A percentile compares a stretch with the other conserved stretches of the same genome.
phyloP scores from a whole-genome alignment of 345 rosid species.

The Eucalyptus pauciflora region DNA sequence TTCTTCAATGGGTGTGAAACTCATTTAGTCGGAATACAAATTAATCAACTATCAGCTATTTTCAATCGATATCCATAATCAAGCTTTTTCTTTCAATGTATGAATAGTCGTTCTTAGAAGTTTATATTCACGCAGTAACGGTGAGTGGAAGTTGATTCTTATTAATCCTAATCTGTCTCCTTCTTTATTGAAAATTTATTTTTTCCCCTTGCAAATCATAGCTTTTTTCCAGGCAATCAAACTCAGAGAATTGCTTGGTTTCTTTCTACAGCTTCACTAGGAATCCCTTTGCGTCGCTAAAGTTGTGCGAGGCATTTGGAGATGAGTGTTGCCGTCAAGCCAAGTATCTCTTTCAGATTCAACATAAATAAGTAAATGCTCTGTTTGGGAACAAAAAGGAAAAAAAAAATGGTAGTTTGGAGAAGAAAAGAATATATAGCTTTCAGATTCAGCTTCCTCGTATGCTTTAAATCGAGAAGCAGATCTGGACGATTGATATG shows the following conservation, averaged over 20 bases:
- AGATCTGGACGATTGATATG: neutral
- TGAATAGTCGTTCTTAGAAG: neutral
- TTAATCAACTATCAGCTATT: neutral
- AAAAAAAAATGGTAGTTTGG: neutral
- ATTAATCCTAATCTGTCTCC: too few species aligned
- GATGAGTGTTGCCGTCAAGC: neutral
- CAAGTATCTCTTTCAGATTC: neutral
- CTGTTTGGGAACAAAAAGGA: too few species aligned
- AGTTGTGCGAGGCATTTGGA: neutral
- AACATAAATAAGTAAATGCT: neutral
- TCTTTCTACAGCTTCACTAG: neutral
- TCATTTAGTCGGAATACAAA: too few species aligned
- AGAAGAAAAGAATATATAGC: neutral
- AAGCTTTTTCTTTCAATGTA: neutral
- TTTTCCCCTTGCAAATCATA: neutral
- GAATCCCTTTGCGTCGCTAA: fast-evolving
- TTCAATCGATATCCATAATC: neutral
- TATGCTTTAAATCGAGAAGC: neutral
- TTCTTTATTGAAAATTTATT: neutral
- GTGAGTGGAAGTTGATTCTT: too few species aligned
- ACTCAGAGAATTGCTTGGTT: neutral
- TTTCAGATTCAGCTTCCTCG: too few species aligned
- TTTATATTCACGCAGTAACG: neutral
- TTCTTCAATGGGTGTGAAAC: neutral
- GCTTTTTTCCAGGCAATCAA: neutral